Base-by-base conservation (phyloP, 129 eudicot genomes). In the Flaveria ramosissima region DNA sequence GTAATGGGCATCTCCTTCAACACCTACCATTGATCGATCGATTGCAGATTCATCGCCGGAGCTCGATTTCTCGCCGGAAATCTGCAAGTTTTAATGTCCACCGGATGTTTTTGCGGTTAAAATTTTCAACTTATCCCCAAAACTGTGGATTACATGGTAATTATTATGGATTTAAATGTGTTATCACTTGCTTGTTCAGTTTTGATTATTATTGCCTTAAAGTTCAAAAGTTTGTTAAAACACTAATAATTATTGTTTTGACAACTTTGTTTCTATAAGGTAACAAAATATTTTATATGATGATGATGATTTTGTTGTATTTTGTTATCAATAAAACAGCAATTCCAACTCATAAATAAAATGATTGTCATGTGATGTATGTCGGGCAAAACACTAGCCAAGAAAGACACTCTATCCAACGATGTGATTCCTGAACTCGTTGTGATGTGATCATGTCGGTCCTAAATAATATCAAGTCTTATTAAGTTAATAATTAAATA, bases 1-100 rank as follows among this genome's bases (percentile, higher is more conserved):
- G 92, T 83, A 14, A 74, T 88, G 91, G 98, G 93, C 2, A 74
- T 86, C 48, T 78, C 87, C 7, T 74, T 88, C 76, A 86, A 82
- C 62, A 68, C 78, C 10, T 84, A 75, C 56, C 84, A 74, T 56
- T 74, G 53, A 80, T 80, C 24, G 7, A 21, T 16, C 17, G 4
- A 3, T 30, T 3, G 32, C 76, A 48, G 32, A 50, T 16, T 36
- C 41, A 36, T 36, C 41, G 41, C 41, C 39, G 36, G 36, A 30
- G 36, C 36, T 30, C 36, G 36, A 30, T 30, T 30, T 30, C 36
- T 30, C 36, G 39, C 39, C 41, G 41, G 41, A 5, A 7, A 36
- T 36, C 41, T 36, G 41, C 41, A 36, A 5, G 1, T 36, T 36
- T 36, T 36, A 5, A 36, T 36, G 8, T 36, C 41, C 41, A 36